A percentile compares a stretch with the other conserved stretches of the same genome.
Evolutionary conservation across 768 basidiomycete species (phyloP).

Genomic region (Leccinellum luteum): DNA sequence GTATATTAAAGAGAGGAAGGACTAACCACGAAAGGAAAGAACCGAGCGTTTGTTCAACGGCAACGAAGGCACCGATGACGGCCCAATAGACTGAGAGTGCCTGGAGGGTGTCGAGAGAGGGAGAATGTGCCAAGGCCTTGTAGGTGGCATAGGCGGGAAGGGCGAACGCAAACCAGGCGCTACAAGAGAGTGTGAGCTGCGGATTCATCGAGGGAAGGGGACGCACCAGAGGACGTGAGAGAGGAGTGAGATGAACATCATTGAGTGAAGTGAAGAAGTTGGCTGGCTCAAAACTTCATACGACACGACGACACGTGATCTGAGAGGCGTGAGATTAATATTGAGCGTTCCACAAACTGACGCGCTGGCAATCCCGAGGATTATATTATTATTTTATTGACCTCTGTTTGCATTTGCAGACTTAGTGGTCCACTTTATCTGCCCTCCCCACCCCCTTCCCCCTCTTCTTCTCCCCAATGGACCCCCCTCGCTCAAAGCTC

Average conservation of each 20-base stretch:
- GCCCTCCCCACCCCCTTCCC: no score
- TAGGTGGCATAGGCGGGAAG: constrained; percentile 64
- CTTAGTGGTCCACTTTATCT: constrained; percentile 8
- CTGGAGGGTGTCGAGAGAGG: constrained; percentile 52
- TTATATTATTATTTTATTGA: constrained; percentile 20
- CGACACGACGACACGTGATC: background rate
- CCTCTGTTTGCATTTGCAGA: constrained; percentile 10
- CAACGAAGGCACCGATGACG: constrained; percentile 57
- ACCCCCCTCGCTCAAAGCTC: constrained; percentile 40
- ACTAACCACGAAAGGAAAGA: constrained; percentile 66
- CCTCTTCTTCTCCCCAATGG: constrained; percentile 16
- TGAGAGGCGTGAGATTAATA: no score
- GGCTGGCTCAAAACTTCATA: background rate
- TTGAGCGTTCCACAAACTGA: no score
- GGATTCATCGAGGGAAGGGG: background rate
- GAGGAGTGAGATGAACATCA: constrained; percentile 48
- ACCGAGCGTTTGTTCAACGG: constrained; percentile 61
- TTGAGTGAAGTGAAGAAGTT: constrained; percentile 5
- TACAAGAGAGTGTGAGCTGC: constrained; percentile 17
- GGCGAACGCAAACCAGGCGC: constrained; percentile 71
- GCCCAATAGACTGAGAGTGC: constrained; percentile 63
- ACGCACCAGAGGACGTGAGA: constrained; percentile 51
- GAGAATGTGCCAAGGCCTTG: constrained; percentile 59
- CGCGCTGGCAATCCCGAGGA: background rate
- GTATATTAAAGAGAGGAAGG: background rate